These are phyloP conservation scores for Hypoxylon sp. DNA, from an alignment of 2,329 filamentous ascomycete species.

Conservation along the genomic window DNA sequence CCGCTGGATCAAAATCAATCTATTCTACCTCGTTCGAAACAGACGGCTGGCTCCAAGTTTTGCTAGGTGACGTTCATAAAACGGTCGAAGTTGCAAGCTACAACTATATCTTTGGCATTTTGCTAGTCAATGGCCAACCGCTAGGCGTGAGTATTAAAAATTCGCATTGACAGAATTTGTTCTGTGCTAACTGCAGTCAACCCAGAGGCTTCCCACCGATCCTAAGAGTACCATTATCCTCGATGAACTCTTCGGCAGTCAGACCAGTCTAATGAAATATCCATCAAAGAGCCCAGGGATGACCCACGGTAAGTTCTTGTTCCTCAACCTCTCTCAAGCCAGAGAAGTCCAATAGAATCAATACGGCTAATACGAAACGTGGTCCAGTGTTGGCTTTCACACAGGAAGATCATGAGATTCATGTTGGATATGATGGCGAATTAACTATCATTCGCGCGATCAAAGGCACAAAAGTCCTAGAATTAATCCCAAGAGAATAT, in stretches of 20 bases:
- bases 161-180: neutral
- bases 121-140: slow-evolving; percentile 61
- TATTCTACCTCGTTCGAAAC: slow-evolving; percentile 31
- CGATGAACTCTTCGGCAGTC: slow-evolving; percentile 67
- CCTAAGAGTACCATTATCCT: slow-evolving; percentile 53
- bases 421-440: slow-evolving; percentile 65
- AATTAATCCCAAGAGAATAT: slow-evolving; percentile 54
- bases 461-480: slow-evolving; percentile 47
- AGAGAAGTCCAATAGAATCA: neutral
- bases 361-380: slow-evolving; percentile 32
- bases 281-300: slow-evolving; percentile 69
- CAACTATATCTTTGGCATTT: slow-evolving; percentile 53
- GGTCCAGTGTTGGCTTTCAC: slow-evolving; percentile 47
- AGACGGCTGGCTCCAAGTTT: slow-evolving; percentile 46
- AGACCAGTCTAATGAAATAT: slow-evolving; percentile 63
- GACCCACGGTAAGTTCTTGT: slow-evolving; percentile 59
- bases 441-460: slow-evolving; percentile 62
- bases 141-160: slow-evolving; percentile 56
- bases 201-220: slow-evolving; percentile 59
- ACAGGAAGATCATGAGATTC: slow-evolving; percentile 61
- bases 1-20: slow-evolving; percentile 48
- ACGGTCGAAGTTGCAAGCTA: slow-evolving; percentile 53
- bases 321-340: neutral
- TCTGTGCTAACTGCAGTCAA: slow-evolving; percentile 47
- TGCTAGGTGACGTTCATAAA: slow-evolving; percentile 20